These are phyloP conservation scores for Coprinopsis strossmayeri DNA, from an alignment of 768 basidiomycete species.

Conservation along the genomic window DNA sequence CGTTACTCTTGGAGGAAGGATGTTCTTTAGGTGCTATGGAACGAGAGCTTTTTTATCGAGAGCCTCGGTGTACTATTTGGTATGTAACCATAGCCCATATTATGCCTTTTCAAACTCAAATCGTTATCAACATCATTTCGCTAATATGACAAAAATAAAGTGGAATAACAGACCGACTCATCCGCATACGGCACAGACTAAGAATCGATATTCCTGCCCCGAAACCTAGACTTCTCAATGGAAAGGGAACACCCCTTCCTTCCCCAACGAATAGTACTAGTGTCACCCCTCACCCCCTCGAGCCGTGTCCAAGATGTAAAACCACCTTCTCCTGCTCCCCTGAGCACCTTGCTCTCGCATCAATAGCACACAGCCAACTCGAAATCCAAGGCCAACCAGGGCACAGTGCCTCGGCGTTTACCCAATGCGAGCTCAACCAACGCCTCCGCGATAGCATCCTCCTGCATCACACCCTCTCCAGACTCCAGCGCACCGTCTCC, in stretches of 20 bases:
- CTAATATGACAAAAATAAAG: slow-evolving; percentile 13
- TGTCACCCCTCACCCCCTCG: slow-evolving; percentile 7
- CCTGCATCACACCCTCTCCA: slow-evolving; percentile 13
- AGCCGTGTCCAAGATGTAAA: slow-evolving; percentile 21
- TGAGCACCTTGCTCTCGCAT: slow-evolving; percentile 18
- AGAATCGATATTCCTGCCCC: neutral
- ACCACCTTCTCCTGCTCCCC: slow-evolving; percentile 25
- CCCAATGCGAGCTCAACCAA: slow-evolving; percentile 24
- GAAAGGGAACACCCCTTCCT: neutral
- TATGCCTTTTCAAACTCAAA: too few species aligned
- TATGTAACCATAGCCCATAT: too few species aligned
- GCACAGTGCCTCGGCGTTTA: slow-evolving; percentile 17
- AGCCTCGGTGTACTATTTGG: slow-evolving; percentile 26
- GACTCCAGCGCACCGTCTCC: slow-evolving; percentile 12
- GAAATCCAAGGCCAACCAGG: slow-evolving; percentile 12
- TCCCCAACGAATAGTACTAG: slow-evolving; percentile 4
- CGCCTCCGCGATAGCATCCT: slow-evolving; percentile 17
- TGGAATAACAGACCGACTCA: slow-evolving; percentile 20
- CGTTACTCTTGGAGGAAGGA: slow-evolving; percentile 7
- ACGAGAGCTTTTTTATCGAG: slow-evolving; percentile 20
- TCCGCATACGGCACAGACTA: slow-evolving; percentile 16
- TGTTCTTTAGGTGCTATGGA: slow-evolving; percentile 16
- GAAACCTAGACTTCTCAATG: neutral
- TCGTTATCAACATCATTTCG: too few species aligned
- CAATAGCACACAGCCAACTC: slow-evolving; percentile 16